A percentile compares a stretch with the other conserved stretches of the same genome.
phyloP scores from a whole-genome alignment of 192 early-diverging fungal genomes.

The Radiomyces spectabilis region DNA sequence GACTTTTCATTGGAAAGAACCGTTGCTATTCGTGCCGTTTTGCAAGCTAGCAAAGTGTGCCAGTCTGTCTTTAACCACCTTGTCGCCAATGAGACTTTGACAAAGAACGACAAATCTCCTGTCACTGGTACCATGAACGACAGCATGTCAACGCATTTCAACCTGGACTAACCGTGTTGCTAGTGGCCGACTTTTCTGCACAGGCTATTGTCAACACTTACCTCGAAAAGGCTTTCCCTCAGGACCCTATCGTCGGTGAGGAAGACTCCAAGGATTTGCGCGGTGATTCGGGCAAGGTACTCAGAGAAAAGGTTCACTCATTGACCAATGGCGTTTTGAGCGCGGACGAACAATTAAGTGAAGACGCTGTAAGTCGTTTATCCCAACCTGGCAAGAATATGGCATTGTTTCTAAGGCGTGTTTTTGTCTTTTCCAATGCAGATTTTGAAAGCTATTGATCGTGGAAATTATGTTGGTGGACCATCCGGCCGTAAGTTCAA shows the following conservation, averaged over 20 bases:
- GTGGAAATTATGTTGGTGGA: slow-evolving; percentile 79
- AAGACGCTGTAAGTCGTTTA: slow-evolving; percentile 52
- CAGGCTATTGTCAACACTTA: slow-evolving; percentile 91
- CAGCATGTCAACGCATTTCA: too few relatives aligned
- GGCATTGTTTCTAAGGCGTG: too few relatives aligned
- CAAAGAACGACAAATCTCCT: slow-evolving; percentile 92
- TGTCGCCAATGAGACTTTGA: slow-evolving; percentile 74
- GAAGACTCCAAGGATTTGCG: slow-evolving; percentile 87
- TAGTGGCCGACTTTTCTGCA: slow-evolving; percentile 91
- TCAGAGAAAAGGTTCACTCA: slow-evolving; percentile 74
- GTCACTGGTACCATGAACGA: slow-evolving; percentile 95
- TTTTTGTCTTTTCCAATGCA: slow-evolving; percentile 18
- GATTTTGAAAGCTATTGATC: slow-evolving; percentile 84
- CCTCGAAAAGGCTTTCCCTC: slow-evolving; percentile 69
- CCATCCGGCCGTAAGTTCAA: slow-evolving; percentile 59
- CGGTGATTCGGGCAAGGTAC: slow-evolving; percentile 51
- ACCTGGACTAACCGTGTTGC: too few relatives aligned
- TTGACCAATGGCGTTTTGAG: slow-evolving; percentile 68
- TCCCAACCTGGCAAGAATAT: neutral
- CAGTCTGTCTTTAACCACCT: slow-evolving; percentile 81
- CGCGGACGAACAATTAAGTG: slow-evolving; percentile 35
- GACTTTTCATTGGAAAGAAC: slow-evolving; percentile 47
- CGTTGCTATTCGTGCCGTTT: slow-evolving; percentile 86
- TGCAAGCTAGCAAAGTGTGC: slow-evolving; percentile 82
- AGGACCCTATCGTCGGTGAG: slow-evolving; percentile 92